Evolutionary conservation across 805 yeast genomes (phyloP).

Genomic region (Saturnispora gosingensis): DNA sequence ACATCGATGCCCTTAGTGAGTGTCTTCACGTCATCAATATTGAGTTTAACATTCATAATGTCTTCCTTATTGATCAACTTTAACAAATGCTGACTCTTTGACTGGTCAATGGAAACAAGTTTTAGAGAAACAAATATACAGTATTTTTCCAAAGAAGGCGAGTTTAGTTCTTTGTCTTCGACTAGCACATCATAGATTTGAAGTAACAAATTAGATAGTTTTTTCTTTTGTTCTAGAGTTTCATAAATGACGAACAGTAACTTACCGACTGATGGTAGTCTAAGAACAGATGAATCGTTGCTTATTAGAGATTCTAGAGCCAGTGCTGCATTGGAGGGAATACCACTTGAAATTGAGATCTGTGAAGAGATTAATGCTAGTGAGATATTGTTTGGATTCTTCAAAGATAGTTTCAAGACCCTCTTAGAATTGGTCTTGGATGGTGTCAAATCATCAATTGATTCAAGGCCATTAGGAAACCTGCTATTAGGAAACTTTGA

Average conservation of each 20-base stretch:
- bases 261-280: slow-evolving; percentile 42
- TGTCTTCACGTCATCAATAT: slow-evolving; percentile 17
- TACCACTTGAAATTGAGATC: slow-evolving; percentile 23
- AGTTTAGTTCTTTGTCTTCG: slow-evolving; percentile 7
- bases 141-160: slow-evolving; percentile 10
- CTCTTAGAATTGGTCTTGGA: neutral
- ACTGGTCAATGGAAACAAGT: slow-evolving; percentile 28
- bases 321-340: slow-evolving; percentile 27
- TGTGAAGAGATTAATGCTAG: slow-evolving; percentile 29
- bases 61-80: slow-evolving; percentile 13
- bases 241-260: slow-evolving; percentile 43
- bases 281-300: slow-evolving; percentile 6
- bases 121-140: slow-evolving; percentile 30
- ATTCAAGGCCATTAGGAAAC: slow-evolving; percentile 13
- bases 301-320: slow-evolving; percentile 27
- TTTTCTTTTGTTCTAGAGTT: slow-evolving; percentile 30
- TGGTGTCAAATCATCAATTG: neutral
- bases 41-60: slow-evolving; percentile 13
- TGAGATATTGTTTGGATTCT: slow-evolving; percentile 19
- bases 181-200: slow-evolving; percentile 20
- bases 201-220: slow-evolving; percentile 26
- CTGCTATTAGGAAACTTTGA: slow-evolving; percentile 19
- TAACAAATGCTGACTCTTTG: slow-evolving; percentile 26
- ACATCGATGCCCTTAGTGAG: slow-evolving; percentile 26
- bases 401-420: neutral